Evolutionary conservation across 345 rosid genomes (phyloP), one percentile per base, ranked within the genome.

Genomic region (Erysimum cheiranthoides): DNA sequence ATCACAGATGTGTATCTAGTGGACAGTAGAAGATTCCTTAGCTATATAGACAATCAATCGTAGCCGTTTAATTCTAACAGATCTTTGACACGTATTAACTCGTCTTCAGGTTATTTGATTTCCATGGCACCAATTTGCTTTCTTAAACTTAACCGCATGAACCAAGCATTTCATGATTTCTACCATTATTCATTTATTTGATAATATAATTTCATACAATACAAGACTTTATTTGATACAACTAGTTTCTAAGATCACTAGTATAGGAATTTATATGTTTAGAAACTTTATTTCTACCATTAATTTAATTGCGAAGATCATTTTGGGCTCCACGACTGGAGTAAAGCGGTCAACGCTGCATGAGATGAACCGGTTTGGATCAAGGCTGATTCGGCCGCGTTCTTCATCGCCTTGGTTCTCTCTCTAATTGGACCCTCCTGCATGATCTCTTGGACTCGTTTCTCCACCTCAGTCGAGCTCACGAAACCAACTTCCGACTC

Each of bases 401-500:
- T 61, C 68, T 74, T 83, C 87, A 85, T 71, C 0, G 51, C 76
- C 3, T 47, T 10, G 9, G 35, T 57, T 53, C 39, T 66, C 50
- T 84, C 74, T 34, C 84, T 58, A 1, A 82, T 53, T 27, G 49
- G 18, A 0, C 92, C 86, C 5, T 69, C 74, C 7, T 82, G 82
- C 92, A 88, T 84, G 68, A 87, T 66, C 71, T 86, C 87, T 1
- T 47, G 84, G 2, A 88, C 84, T 61, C 79, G 79, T 68, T 75
- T 66, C 84, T 83, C 91, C 31, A 90, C 79, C 79, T 85, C 92
- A 2, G 5, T 32, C 0, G 82, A 73, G 8, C 61, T 66, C 78
- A 87, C 90, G 2, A 82, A 75, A 36, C 89, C 89, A 0, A 56
- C 40, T n/a, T 86, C 79, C 0, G 82, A 81, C 75, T 82, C 81